Base-by-base conservation (phyloP, 345 rosid genomes). In the Boechera retrofracta region DNA sequence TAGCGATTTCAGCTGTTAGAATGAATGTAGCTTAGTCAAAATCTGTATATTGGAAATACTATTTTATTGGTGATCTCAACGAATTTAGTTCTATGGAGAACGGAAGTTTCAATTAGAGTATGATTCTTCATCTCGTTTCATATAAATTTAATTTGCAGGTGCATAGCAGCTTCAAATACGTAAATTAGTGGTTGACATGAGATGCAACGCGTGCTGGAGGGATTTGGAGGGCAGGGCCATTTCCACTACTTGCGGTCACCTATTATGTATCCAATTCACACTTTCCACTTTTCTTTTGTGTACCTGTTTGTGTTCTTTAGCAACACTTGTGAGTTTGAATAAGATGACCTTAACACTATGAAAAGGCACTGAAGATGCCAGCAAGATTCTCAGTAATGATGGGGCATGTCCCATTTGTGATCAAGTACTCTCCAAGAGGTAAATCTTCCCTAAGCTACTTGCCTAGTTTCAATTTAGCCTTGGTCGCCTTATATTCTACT, bases 361-460 rank as follows among this genome's bases (percentile, higher is more conserved):
- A 81, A 62, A 77, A 95, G 96, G 99, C 65, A 84, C 87, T 65
- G 98, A 92, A 80, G 98, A 95, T 82, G 99, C 97, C 6, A 78
- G 70, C 87, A 95, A 92, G 88, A 92, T 95, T 77, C 90, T 91
- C 65, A 86, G 82, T 74, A 91, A 85, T 58, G 98, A 95, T 84
- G 98, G 85, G 44, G 90, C 96, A 32, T 95, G 97, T 72, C 99
- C 97, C 55, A 78, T 95, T 52, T 95, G 99, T 77, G 98, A 91
- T 81, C 96, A 89, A 84, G 97, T 89, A 78, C 99, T 95, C 38
- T 92, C 99, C 47, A 92, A 91, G 87, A 92, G 99, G 99, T 86
- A 33, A 44, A 58, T 51, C 4, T n/a, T 53, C 52, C 41, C 6
- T 42, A 11, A 67, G 10, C 49, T 33, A 66, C 57, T 51, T 63